phyloP scores from a whole-genome alignment of 2,329 filamentous ascomycete genomes.

The Phialemoniopsis sp. region DNA sequence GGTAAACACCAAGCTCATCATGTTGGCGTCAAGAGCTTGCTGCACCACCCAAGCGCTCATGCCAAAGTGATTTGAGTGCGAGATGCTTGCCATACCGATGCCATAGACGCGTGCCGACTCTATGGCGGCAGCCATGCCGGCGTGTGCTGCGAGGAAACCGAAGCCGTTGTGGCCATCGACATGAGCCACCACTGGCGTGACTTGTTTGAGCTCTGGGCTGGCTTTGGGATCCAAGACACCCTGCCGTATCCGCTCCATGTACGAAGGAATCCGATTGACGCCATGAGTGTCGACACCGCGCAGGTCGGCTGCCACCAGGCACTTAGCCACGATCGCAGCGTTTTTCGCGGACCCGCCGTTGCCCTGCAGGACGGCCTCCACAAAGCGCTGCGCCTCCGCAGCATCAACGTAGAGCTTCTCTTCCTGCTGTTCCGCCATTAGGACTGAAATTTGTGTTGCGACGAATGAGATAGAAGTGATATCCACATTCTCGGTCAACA shows the following conservation, averaged over 20 bases:
- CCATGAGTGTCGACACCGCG: constrained; percentile 78
- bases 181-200: constrained; percentile 68
- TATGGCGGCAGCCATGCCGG: constrained; percentile 63
- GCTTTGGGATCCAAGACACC: constrained; percentile 62
- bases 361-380: constrained; percentile 49
- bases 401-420: no score
- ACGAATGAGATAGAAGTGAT: no score
- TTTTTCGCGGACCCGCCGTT: constrained; percentile 57
- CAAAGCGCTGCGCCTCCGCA: constrained; percentile 32
- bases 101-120: constrained; percentile 60
- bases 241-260: constrained; percentile 68
- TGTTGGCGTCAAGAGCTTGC: constrained; percentile 66
- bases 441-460: no score
- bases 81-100: constrained; percentile 72
- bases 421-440: no score
- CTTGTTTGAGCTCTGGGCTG: constrained; percentile 50
- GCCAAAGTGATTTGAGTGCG: constrained; percentile 77
- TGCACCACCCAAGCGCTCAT: constrained; percentile 80
- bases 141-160: constrained; percentile 66
- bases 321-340: constrained; percentile 60
- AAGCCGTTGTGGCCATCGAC: constrained; percentile 68
- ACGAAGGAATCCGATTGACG: constrained; percentile 73
- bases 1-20: constrained; percentile 68
- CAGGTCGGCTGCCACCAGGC: constrained; percentile 70
- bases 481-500: no score